Evolutionary conservation across 2,329 filamentous ascomycete genomes (phyloP), one percentile per base, ranked within the genome.

Genomic region (Huntiella moniliformis): DNA sequence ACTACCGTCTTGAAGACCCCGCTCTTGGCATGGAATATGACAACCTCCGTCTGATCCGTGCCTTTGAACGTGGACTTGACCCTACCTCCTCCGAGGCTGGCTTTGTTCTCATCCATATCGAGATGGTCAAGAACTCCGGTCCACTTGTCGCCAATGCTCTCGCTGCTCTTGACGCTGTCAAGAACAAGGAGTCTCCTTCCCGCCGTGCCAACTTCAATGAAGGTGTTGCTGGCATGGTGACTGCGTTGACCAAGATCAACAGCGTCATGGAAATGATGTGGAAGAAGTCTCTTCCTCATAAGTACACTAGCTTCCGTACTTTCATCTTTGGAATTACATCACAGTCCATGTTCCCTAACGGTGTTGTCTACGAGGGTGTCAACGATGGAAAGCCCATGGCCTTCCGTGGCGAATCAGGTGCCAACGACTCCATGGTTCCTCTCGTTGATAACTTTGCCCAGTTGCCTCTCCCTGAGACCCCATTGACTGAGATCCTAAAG

Each of bases 301-400:
- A 85, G 53, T 95, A 95, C 64, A 84, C 82, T 49, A 80, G 74
- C 54, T 95, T 94, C 73, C 81, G 87, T 36, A 93, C 88, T 8
- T 95, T 95, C 67, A 95, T 95, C 65, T 94, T 94, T 57, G 88
- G 88, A 54, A 94, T 95, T 62, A 92, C 85, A 1, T 81, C 75
- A 41, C 87, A 95, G 63, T 79, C 77, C 56, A 94, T 95, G 86
- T 95, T 95, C 62, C 87, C 87, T 6, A 68, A 87, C 52, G 88
- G 88, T 6, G 88, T 95, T 5, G 63, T 93, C 40, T 95, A 95
- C 60, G 81, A 92, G 59, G 86, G 85, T 6, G 73, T 88, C 50
- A 79, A 79, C 52, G 75, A 80, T 50, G 61, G 62, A 50, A 59
- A 82, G 57, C 80, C 82, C 3, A 65, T 85, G 59, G 79, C 73